Evolutionary conservation across 495 filamentous ascomycete species (phyloP), one percentile per base, ranked within the genome.

Genomic region (Aspergillus olivimuriae): DNA sequence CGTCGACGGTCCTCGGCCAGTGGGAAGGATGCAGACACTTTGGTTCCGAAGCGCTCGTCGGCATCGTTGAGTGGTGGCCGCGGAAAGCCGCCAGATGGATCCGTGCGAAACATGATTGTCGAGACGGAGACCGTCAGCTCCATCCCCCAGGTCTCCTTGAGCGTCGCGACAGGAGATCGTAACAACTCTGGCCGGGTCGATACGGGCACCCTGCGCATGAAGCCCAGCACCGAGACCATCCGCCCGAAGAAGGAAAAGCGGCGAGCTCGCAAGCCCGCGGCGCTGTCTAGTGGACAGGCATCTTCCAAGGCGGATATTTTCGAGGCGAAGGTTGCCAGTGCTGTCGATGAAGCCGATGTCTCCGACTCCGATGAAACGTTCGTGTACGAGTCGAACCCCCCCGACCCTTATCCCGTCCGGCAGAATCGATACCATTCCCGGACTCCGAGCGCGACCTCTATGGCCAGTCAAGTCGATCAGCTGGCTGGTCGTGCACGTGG

Each of bases 281-380:
- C 56, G 11, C 36, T 66, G 17, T 45, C 61, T 0, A 58, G 56
- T 46, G 64, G 69, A 23, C 54, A 59, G 80, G 88, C 86, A 34
- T 95, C 94, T 18, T 94, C 89, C 50, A 97, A 96, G 72, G 90
- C 94, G 50, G 92, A 98, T 64, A 87, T 98, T 35, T 98, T 98
- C 62, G 92, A 96, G 67, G 86, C 87, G 41, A 94, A 92, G 66
- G 85, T 98, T 26, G 94, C 92, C 26, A 95, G 82, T 59, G 90
- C 91, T 3, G 88, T 97, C 34, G 89, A 95, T 62, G 80, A 84
- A 53, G 88, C 87, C 30, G 85, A 96, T 62, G 92, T 91, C 6
- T 95, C 90, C 12, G 92, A 94, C 56, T 97, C 94, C 2, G 92
- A 96, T 51, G 94, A 96, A 63, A 97, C 94, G 0, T 98, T 97